Percentiles rank a stretch among this genome's conserved stretches.
Evolutionary conservation across 2,329 filamentous ascomycete genomes (phyloP).

Genomic region (Nannizziopsis arthrosporioides): DNA sequence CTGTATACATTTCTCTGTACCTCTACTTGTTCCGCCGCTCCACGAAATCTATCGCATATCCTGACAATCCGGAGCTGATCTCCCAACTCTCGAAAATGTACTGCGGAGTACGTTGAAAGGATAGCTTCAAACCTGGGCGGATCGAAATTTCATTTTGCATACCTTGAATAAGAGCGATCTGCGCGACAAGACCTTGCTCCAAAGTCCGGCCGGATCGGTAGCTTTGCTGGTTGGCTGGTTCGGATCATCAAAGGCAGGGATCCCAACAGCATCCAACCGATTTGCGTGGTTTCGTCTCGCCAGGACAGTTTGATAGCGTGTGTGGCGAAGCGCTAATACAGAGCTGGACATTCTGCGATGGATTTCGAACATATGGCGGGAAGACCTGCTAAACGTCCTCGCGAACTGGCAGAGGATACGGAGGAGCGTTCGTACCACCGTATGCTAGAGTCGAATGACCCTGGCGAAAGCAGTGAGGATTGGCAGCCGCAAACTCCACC

Average conservation of each 20-base stretch:
- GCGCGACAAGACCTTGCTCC: too few species aligned
- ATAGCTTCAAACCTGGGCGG: too few species aligned
- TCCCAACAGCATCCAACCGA: not conserved
- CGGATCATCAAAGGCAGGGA: not conserved
- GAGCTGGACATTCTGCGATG: slow-evolving; percentile 5
- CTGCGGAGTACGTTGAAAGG: too few species aligned
- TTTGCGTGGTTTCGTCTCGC: slow-evolving; percentile 1
- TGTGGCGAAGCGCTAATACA: slow-evolving; percentile 10
- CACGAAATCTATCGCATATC: too few species aligned
- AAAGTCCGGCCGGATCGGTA: too few species aligned
- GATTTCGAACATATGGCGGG: slow-evolving; percentile 14
- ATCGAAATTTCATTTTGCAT: too few species aligned
- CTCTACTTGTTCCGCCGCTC: too few species aligned
- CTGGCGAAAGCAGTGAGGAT: slow-evolving; percentile 16
- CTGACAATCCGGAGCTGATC: too few species aligned
- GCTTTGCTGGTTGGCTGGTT: too few species aligned
- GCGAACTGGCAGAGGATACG: slow-evolving; percentile 12
- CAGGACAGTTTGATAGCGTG: not conserved
- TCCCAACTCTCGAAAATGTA: too few species aligned
- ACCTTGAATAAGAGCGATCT: too few species aligned
- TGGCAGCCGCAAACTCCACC: slow-evolving; percentile 15
- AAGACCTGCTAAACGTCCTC: slow-evolving; percentile 14
- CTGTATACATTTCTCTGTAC: too few species aligned
- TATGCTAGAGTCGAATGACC: slow-evolving; percentile 9
- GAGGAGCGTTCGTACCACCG: slow-evolving; percentile 15